Evolutionary conservation across 371 early-diverging fungal species (phyloP).

Genomic region (Fennellomyces sp.): DNA sequence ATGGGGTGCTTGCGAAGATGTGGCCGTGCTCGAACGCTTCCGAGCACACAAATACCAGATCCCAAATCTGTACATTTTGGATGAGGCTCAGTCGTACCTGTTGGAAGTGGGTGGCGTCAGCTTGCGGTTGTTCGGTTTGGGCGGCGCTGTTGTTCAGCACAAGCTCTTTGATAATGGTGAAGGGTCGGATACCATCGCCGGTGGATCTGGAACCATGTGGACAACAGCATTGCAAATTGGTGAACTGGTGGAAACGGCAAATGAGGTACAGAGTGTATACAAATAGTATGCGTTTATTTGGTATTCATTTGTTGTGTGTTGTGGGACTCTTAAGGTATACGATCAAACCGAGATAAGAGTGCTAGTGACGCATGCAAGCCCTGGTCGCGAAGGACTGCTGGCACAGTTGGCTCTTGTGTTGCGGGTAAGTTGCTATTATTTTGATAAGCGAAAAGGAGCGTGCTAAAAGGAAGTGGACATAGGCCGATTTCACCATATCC

Average conservation of each 20-base stretch:
- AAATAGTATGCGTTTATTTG: too few relatives aligned
- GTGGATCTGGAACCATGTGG: slow-evolving; percentile 73
- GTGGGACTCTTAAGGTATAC: slow-evolving; percentile 31
- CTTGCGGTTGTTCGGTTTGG: slow-evolving; percentile 66
- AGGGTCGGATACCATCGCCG: slow-evolving; percentile 67
- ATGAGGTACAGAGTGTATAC: slow-evolving; percentile 31
- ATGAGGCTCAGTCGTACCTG: slow-evolving; percentile 58
- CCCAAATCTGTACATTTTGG: slow-evolving; percentile 58
- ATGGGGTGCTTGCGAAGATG: slow-evolving; percentile 75
- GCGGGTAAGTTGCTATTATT: slow-evolving; percentile 36
- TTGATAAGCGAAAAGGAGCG: neutral
- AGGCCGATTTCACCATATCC: slow-evolving; percentile 72
- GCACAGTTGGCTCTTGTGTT: slow-evolving; percentile 64
- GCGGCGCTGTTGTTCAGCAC: slow-evolving; percentile 69
- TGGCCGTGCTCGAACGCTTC: slow-evolving; percentile 64
- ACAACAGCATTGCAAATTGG: slow-evolving; percentile 71
- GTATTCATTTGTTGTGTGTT: too few relatives aligned
- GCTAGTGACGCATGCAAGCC: slow-evolving; percentile 65
- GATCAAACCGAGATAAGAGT: slow-evolving; percentile 64
- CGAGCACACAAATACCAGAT: slow-evolving; percentile 53
- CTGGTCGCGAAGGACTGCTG: slow-evolving; percentile 66
- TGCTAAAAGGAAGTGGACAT: too few relatives aligned
- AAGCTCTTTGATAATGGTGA: slow-evolving; percentile 74
- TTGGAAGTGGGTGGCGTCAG: slow-evolving; percentile 65
- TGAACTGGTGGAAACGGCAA: slow-evolving; percentile 65